Evolutionary conservation across 768 basidiomycete species (phyloP), one percentile per base, ranked within the genome.

Genomic region (Panellus pusillus): DNA sequence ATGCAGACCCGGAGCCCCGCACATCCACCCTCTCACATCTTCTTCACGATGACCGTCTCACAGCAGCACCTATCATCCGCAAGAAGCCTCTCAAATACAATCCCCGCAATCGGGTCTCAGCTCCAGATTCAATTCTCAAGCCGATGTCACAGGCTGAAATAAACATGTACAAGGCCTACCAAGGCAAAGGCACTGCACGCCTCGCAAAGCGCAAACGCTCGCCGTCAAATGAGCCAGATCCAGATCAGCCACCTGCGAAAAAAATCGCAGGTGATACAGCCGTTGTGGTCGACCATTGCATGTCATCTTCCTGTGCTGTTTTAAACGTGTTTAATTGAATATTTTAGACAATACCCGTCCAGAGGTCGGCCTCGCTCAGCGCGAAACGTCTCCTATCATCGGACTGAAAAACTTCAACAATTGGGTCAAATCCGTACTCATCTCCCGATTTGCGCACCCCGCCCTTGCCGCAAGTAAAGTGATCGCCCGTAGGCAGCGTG

Each of bases 401-500:
- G 97, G 97, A 35, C 81, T 99, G 50, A 98, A 97, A 71, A 89
- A 81, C 67, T 99, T 98, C 74, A 99, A 99, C 74, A 99, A 99
- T 74, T 99, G 97, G 97, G 89, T 98, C 62, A 99, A 99, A 70
- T 93, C 93, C 9, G 95, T 98, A 15, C 79, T 98, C 57, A 97
- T 99, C 65, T 86, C 89, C 9, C 89, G 89, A 47, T 97, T 91
- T 64, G 90, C 89, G 1, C 85, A 87, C 66, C 86, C 88, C 3
- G 85, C 76, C 29, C 77, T 93, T 35, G 69, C 75, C 31, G 68
- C 70, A 39, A 76, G 75, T 52, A 57, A 65, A 11, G 54, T 61
- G 49, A 56, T 55, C 56, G 69, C 62, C 54, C 66, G 74, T 51
- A 63, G 67, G 9, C 65, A 67, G 40, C 65, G 66, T 19, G 24